Conservation (phyloP, 345 rosid species). For the Dipteronia sinensis region DNA sequence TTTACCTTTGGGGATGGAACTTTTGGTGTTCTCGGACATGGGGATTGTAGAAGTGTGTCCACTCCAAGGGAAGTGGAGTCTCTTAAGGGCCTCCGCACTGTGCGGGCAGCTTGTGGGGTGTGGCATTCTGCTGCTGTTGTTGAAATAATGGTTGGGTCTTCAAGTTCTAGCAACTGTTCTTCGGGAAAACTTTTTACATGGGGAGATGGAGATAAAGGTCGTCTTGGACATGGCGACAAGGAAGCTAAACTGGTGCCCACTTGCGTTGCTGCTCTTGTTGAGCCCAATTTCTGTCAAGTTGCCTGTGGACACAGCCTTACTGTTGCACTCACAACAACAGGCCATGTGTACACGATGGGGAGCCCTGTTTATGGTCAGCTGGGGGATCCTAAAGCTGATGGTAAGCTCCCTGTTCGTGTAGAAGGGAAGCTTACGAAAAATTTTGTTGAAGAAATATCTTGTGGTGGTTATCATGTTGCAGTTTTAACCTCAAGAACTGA, state of each 20-base stretch:
- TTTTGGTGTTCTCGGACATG: constrained; percentile 80
- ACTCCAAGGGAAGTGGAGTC: constrained; percentile 76
- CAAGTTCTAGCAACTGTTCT: constrained; percentile 74
- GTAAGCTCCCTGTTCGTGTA: constrained; percentile 61
- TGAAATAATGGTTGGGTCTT: constrained; percentile 77
- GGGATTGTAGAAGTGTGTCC: constrained; percentile 57
- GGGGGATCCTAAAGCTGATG: constrained; percentile 69
- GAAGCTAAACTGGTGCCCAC: constrained; percentile 74
- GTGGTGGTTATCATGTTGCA: constrained; percentile 78
- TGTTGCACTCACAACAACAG: constrained; percentile 62
- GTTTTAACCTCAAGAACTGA: constrained; percentile 78
- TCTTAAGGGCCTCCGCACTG: constrained; percentile 80
- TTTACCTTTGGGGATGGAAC: constrained; percentile 85
- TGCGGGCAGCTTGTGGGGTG: constrained; percentile 78
- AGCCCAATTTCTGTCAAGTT: constrained; percentile 75
- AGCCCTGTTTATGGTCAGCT: constrained; percentile 79
- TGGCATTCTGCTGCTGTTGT: constrained; percentile 91
- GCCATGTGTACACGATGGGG: constrained; percentile 81
- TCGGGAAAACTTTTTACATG: constrained; percentile 80
- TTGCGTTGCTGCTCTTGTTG: constrained; percentile 77
- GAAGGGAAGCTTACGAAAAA: constrained; percentile 64
- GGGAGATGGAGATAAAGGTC: constrained; percentile 86
- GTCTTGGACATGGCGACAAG: constrained; percentile 82
- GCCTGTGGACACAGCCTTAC: constrained; percentile 77
- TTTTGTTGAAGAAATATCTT: constrained; percentile 76